Conservation (phyloP, 192 early-diverging fungal species). For the Dispira simplex region DNA sequence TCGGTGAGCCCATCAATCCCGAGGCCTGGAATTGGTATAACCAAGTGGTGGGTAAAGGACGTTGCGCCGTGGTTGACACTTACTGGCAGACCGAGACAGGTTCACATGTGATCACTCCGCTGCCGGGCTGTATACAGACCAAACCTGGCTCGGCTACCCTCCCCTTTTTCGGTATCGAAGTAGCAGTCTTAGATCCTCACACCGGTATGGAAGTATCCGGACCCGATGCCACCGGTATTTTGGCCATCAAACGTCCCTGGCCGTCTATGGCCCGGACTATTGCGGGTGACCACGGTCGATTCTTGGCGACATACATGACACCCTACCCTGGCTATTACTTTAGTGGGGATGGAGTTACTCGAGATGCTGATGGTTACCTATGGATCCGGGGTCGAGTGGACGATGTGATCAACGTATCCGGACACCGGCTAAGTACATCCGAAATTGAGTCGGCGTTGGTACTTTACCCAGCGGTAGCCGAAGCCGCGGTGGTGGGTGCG, state of each 20-base stretch:
- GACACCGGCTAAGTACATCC: slow-evolving; percentile 85
- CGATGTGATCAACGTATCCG: slow-evolving; percentile 93
- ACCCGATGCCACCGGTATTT: slow-evolving; percentile 80
- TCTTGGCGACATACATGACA: slow-evolving; percentile 83
- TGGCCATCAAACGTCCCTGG: slow-evolving; percentile 76
- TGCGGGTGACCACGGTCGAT: slow-evolving; percentile 80
- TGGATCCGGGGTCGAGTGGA: slow-evolving; percentile 88
- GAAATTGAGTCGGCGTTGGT: slow-evolving; percentile 90
- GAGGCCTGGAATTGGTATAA: slow-evolving; percentile 98
- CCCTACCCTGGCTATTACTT: slow-evolving; percentile 91
- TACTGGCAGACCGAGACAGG: slow-evolving; percentile 41
- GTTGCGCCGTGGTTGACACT: slow-evolving; percentile 92
- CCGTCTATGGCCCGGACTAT: slow-evolving; percentile 87
- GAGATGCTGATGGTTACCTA: slow-evolving; percentile 89
- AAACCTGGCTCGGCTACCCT: slow-evolving; percentile 93
- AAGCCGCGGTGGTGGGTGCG: slow-evolving; percentile 76
- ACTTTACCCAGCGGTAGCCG: slow-evolving; percentile 61
- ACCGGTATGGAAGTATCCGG: slow-evolving; percentile 74
- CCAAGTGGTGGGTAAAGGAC: slow-evolving; percentile 27
- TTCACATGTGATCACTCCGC: slow-evolving; percentile 71
- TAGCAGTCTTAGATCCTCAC: slow-evolving; percentile 67
- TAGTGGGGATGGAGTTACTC: slow-evolving; percentile 83
- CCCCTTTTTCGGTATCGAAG: slow-evolving; percentile 93
- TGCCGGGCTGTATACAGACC: slow-evolving; percentile 76
- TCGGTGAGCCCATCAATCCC: slow-evolving; percentile 96